Conservation (phyloP, 768 basidiomycete genomes). For the Lanmaoa rubissima region DNA sequence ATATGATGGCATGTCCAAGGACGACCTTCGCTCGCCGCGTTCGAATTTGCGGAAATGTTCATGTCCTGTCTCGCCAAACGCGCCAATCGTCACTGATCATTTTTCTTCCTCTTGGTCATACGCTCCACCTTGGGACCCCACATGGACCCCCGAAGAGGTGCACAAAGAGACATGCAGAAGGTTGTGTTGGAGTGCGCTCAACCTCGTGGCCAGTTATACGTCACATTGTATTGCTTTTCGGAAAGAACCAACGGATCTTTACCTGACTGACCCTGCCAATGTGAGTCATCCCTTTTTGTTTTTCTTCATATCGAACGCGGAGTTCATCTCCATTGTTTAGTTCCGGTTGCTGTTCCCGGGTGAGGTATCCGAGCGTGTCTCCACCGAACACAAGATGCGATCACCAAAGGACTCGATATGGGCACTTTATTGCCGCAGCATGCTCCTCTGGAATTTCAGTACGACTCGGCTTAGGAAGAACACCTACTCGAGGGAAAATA, state of each 20-base stretch:
- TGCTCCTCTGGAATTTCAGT: conserved; percentile 79
- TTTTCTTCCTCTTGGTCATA: conserved; percentile 46
- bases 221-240: conserved; percentile 68
- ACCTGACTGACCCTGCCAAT: conserved; percentile 62
- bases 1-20: conserved; percentile 29
- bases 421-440: conserved; percentile 79
- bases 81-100: conserved; percentile 33
- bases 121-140: conserved; percentile 58
- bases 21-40: conserved; percentile 27
- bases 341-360: conserved; percentile 68
- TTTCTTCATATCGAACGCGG: conserved; percentile 1
- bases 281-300: conserved; percentile 39
- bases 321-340: conserved; percentile 16
- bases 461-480: conserved; percentile 47
- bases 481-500: conserved; percentile 45
- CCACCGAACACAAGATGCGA: conserved; percentile 41
- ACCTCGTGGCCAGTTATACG: conserved; percentile 64
- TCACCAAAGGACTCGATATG: conserved; percentile 77
- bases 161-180: conserved; percentile 72
- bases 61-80: conserved; percentile 41
- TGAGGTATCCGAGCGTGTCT: conserved; percentile 56
- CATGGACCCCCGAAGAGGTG: conserved; percentile 54
- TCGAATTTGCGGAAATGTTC: conserved; percentile 39
- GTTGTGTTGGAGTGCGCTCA: conserved; percentile 73
- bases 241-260: conserved; percentile 54